Percentiles rank a stretch among this genome's conserved stretches.
phyloP scores from a whole-genome alignment of 495 filamentous ascomycete species.

The Trichoderma orchidacearum region DNA sequence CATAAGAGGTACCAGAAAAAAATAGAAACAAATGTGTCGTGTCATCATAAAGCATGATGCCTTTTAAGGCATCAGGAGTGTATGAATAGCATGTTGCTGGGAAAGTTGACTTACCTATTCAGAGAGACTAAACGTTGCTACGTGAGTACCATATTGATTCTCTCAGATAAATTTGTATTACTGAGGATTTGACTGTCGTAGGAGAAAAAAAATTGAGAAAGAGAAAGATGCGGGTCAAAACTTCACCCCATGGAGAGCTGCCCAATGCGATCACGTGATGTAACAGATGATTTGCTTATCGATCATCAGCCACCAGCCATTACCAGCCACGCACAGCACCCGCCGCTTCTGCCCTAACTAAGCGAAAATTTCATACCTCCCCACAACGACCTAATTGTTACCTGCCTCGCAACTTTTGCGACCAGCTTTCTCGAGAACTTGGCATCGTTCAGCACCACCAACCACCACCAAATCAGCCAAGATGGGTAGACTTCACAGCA shows the following conservation, averaged over 20 bases:
- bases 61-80: neutral
- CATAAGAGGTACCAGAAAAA: slow-evolving; percentile 56
- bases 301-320: neutral
- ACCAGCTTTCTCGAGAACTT: slow-evolving; percentile 7
- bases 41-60: slow-evolving; percentile 29
- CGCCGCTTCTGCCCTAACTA: slow-evolving; percentile 4
- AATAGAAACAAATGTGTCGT: slow-evolving; percentile 20
- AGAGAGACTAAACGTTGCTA: neutral
- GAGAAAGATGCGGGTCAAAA: neutral
- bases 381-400: slow-evolving; percentile 3
- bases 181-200: neutral
- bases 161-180: neutral
- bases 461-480: slow-evolving; percentile 12
- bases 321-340: neutral
- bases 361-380: slow-evolving; percentile 8
- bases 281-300: neutral
- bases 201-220: neutral
- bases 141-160: neutral
- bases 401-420: neutral
- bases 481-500: slow-evolving; percentile 98
- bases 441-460: slow-evolving; percentile 5
- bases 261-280: neutral
- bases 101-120: neutral
- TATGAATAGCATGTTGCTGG: neutral
- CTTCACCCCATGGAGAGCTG: neutral